These are phyloP conservation scores for Taxawa tesnikishii DNA, from an alignment of 2,329 filamentous ascomycete genomes.

Conservation along the genomic window DNA sequence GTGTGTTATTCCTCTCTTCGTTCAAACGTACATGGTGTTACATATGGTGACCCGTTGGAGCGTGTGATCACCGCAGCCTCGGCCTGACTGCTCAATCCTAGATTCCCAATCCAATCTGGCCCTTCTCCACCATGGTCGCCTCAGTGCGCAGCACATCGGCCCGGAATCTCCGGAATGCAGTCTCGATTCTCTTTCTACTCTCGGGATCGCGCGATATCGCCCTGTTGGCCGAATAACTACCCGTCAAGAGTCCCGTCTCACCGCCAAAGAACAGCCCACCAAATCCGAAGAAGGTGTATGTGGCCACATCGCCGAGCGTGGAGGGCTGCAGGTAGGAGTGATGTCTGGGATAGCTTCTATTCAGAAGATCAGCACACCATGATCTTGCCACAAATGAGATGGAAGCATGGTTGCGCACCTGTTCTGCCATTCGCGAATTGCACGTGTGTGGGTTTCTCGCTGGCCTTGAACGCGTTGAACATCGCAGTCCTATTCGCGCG, in stretches of 20 bases:
- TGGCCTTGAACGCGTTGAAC: conserved; percentile 48
- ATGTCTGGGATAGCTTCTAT: conserved; percentile 51
- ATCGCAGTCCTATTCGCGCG: conserved; percentile 43
- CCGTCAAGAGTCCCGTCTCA: conserved; percentile 48
- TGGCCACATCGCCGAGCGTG: conserved; percentile 45
- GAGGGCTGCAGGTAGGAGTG: conserved; percentile 43
- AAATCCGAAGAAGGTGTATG: conserved; percentile 49
- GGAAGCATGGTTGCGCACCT: not conserved
- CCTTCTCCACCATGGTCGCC: conserved; percentile 41
- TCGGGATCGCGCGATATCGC: conserved; percentile 43
- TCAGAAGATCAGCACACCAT: too few relatives aligned
- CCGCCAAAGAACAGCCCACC: conserved; percentile 54
- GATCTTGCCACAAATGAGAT: conserved; percentile 24
- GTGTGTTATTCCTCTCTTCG: too few relatives aligned
- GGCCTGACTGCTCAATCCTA: too few relatives aligned
- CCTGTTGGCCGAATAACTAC: conserved; percentile 41
- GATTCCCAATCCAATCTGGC: conserved; percentile 8
- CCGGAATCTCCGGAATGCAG: conserved; percentile 49
- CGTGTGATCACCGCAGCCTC: too few relatives aligned
- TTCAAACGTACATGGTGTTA: too few relatives aligned
- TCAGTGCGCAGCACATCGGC: conserved; percentile 51
- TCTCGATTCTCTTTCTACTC: conserved; percentile 45
- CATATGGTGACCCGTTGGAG: too few relatives aligned
- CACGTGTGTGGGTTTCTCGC: conserved; percentile 50
- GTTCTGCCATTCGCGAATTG: conserved; percentile 47